A percentile compares a stretch with the other conserved stretches of the same genome.
Conservation (phyloP, 257 asterid genomes). For the Scutellaria baicalensis region DNA sequence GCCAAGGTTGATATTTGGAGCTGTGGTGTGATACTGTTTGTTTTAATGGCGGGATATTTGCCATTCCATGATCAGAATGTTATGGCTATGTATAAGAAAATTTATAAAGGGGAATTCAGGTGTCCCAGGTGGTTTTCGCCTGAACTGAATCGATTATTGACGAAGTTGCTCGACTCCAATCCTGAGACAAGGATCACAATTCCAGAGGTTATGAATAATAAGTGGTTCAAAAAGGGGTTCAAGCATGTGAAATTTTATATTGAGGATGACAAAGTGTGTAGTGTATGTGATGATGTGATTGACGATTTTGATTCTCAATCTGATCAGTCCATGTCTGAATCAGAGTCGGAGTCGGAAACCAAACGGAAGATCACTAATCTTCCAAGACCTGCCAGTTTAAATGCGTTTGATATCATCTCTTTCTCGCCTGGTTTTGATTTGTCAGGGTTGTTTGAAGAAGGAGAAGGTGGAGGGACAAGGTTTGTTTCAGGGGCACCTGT, state of each 20-base stretch:
- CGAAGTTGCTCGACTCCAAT: slow-evolving; percentile 49
- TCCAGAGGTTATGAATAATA: slow-evolving; percentile 53
- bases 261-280: slow-evolving; percentile 81
- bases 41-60: slow-evolving; percentile 83
- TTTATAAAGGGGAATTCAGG: slow-evolving; percentile 81
- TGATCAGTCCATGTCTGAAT: slow-evolving; percentile 59
- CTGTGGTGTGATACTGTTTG: slow-evolving; percentile 86
- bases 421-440: slow-evolving; percentile 83
- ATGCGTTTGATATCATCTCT: slow-evolving; percentile 87
- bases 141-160: slow-evolving; percentile 42
- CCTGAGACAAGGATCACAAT: slow-evolving; percentile 62
- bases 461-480: slow-evolving; percentile 55
- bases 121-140: slow-evolving; percentile 94
- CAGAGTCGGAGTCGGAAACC: slow-evolving; percentile 55
- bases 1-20: slow-evolving; percentile 95
- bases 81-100: slow-evolving; percentile 93
- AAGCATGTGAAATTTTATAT: slow-evolving; percentile 62
- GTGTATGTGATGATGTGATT: slow-evolving; percentile 32
- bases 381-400: slow-evolving; percentile 86
- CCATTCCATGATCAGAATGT: slow-evolving; percentile 88
- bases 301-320: slow-evolving; percentile 35
- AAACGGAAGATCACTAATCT: slow-evolving; percentile 36
- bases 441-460: slow-evolving; percentile 90
- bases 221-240: slow-evolving; percentile 64
- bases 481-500: slow-evolving; percentile 80